Conservation (phyloP, 139 green algal species). For the Deuterostichococcus epilithicus region DNA sequence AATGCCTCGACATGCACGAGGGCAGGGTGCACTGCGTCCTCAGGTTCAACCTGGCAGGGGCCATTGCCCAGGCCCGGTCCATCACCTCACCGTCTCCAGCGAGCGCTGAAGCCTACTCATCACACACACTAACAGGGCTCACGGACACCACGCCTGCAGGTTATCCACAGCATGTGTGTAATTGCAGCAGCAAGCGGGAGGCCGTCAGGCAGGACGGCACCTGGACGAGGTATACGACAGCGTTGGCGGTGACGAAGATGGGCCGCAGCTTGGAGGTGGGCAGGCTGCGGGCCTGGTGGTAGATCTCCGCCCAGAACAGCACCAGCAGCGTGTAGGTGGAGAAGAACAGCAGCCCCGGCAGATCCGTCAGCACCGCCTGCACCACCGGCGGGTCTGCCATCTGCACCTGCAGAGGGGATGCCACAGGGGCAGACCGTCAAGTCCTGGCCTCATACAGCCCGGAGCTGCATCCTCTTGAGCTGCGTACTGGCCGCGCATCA, state of each 20-base stretch:
- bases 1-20: too few species aligned
- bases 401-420: neutral
- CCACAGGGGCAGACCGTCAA: too few species aligned
- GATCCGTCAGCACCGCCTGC: constrained; percentile 76
- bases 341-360: constrained; percentile 94
- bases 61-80: too few species aligned
- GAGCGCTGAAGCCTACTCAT: too few species aligned
- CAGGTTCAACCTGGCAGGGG: too few species aligned
- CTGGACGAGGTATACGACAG: constrained; percentile 78
- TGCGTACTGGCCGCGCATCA: too few species aligned
- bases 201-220: constrained; percentile 8
- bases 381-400: constrained; percentile 30
- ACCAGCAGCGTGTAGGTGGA: constrained; percentile 97
- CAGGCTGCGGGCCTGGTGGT: constrained; percentile 88
- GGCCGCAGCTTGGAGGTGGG: constrained; percentile 75
- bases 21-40: too few species aligned
- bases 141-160: too few species aligned
- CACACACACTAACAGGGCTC: too few species aligned
- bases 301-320: constrained; percentile 99
- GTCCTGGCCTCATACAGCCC: too few species aligned
- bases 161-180: neutral
- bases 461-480: too few species aligned
- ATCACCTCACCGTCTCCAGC: too few species aligned
- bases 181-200: neutral
- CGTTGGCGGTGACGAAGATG: constrained; percentile 82